Evolutionary conservation across 306 rosid genomes (phyloP).

Genomic region (Citrullus colocynthis): DNA sequence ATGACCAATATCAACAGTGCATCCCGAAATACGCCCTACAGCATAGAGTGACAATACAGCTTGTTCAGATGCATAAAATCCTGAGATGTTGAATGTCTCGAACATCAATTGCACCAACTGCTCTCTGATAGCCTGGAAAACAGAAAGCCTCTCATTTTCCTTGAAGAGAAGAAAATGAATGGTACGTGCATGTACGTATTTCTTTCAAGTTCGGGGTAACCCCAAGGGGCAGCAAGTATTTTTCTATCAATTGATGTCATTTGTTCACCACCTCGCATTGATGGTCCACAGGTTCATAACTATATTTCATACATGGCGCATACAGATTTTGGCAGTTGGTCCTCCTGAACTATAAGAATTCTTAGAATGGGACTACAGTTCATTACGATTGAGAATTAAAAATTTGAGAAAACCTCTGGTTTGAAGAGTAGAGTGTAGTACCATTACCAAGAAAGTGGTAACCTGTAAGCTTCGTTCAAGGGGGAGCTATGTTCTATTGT

Average conservation of each 20-base stretch:
- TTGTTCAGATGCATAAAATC: slow-evolving; percentile 98
- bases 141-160: slow-evolving; percentile 1
- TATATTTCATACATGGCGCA: not conserved
- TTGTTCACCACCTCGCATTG: not conserved
- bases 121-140: slow-evolving; percentile 74
- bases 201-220: not conserved
- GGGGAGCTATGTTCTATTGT: not conserved
- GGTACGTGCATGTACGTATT: not conserved
- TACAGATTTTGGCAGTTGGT: not conserved
- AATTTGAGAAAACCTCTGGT: not conserved
- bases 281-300: not conserved
- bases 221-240: not conserved
- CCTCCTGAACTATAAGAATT: not conserved
- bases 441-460: not conserved
- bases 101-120: slow-evolving; percentile 96
- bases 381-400: too few species aligned
- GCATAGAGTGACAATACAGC: slow-evolving; percentile 90
- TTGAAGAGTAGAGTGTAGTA: not conserved
- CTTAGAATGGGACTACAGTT: not conserved
- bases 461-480: not conserved
- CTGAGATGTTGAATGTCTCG: slow-evolving; percentile 97
- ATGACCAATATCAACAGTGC: slow-evolving; percentile 94
- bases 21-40: slow-evolving; percentile 94
- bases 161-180: not conserved
- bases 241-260: not conserved